Percentiles rank a stretch among this genome's conserved stretches.
Evolutionary conservation across 257 asterid genomes (phyloP).

Genomic region (Petrea volubilis): DNA sequence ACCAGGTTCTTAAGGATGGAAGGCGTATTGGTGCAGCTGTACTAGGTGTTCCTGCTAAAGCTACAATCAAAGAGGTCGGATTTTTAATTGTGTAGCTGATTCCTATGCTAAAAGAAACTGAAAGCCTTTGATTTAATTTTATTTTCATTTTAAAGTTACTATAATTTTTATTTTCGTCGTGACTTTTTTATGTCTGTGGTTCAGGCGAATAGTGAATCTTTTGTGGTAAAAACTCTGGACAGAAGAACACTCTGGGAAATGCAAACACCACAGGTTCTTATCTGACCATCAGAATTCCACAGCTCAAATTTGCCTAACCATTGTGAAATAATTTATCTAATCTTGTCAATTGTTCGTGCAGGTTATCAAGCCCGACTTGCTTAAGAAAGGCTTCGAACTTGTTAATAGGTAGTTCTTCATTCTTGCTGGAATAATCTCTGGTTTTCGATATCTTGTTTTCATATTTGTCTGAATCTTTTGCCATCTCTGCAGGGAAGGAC

Average conservation of each 20-base stretch:
- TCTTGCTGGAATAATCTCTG: constrained; percentile 15
- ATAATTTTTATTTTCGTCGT: not conserved
- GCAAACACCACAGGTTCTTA: constrained; percentile 96
- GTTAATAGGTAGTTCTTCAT: constrained; percentile 60
- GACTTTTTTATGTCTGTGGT: not conserved
- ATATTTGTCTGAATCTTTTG: not conserved
- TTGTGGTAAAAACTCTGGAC: constrained; percentile 85
- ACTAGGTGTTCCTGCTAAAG: constrained; percentile 95
- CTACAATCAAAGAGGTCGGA: constrained; percentile 90
- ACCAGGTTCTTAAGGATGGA: constrained; percentile 88
- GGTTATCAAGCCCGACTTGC: constrained; percentile 90
- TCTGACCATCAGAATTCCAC: constrained; percentile 12
- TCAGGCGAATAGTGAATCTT: constrained; percentile 82
- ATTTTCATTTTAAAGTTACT: not conserved
- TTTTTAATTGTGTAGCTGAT: not conserved
- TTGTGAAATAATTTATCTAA: not conserved
- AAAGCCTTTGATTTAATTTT: not conserved
- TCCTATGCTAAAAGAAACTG: constrained; percentile 4
- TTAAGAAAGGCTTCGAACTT: constrained; percentile 87
- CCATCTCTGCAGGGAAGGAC: constrained; percentile 68
- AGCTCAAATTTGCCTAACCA: constrained; percentile 1
- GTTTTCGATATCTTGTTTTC: not conserved
- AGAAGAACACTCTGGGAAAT: constrained; percentile 97
- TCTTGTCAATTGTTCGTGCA: constrained; percentile 30
- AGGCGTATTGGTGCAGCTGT: constrained; percentile 91